Evolutionary conservation across 805 yeast species (phyloP), one percentile per base, ranked within the genome.

Genomic region (Hanseniaspora guilliermondii): DNA sequence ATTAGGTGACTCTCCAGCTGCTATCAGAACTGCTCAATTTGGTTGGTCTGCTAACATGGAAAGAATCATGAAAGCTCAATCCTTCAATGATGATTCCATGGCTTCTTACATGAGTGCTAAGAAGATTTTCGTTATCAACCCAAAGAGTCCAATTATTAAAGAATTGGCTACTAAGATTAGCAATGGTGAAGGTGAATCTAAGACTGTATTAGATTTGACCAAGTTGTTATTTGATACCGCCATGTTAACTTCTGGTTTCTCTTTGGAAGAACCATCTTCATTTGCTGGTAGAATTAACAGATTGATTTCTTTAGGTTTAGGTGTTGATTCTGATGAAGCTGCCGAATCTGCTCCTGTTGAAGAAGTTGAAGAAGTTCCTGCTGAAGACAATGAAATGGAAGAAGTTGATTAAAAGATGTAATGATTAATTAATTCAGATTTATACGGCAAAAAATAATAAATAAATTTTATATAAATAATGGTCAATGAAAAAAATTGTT

Each of bases 21-120:
- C 98, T 65, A 93, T 93, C 72, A 88, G 98, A 82, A 93, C 98
- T 64, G 97, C 97, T 64, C 97, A 93, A 79, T 93, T 93, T 73
- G 98, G 99, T 73, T 93, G 99, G 99, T 93, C 98, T 64, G 99
- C 99, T 68, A 93, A 93, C 81, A 93, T 93, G 98, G 99, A 93
- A 80, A 91, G 98, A 85, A 93, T 93, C 81, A 93, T 93, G 99
- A 93, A 93, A 81, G 98, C 98, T 59, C 99, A 93, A 80, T 98
- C 99, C 65, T 78, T 93, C 68, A 88, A 97, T 79, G 98, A 93
- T 74, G 86, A 95, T 65, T 80, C 95, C 65, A 93, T 93, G 98
- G 88, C 97, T 41, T 82, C 96, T 60, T 93, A 93, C 93, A 93
- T 93, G 99, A 85, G 97, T 48, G 93, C 98, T 56, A 93, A 93